A percentile compares a stretch with the other conserved stretches of the same genome.
phyloP scores from a whole-genome alignment of 176 grass and related monocot species.

The Hordeum marinum region DNA sequence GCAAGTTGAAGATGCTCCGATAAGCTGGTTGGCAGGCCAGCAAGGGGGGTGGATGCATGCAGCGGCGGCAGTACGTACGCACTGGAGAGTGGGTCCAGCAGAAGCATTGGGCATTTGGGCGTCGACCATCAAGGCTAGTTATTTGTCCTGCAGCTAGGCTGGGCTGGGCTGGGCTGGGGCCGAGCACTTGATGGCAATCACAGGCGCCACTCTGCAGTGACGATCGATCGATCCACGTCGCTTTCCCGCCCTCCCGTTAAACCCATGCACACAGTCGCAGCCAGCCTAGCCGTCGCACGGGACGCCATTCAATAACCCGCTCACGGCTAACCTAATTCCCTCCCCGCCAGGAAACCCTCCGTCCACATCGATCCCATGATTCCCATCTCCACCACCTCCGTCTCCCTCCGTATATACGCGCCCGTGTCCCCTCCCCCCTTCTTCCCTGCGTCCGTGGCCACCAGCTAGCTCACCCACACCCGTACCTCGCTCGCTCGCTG shows the following conservation, averaged over 20 bases:
- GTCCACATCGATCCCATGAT: slow-evolving; percentile 31
- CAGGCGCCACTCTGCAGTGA: slow-evolving; percentile 53
- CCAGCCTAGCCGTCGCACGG: slow-evolving; percentile 28
- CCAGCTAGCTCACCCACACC: background rate
- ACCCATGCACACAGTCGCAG: slow-evolving; percentile 64
- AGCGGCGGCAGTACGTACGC: background rate
- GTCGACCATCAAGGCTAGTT: background rate
- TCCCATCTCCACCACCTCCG: background rate
- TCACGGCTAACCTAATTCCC: slow-evolving; percentile 46
- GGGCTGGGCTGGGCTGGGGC: background rate
- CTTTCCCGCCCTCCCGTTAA: slow-evolving; percentile 71
- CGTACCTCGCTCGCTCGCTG: background rate
- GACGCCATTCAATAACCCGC: slow-evolving; percentile 43
- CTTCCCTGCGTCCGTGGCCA: background rate
- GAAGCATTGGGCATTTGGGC: background rate
- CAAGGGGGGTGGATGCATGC: background rate
- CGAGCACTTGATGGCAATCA: slow-evolving; percentile 81
- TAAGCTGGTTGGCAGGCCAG: background rate
- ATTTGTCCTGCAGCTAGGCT: background rate
- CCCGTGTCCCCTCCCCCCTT: background rate
- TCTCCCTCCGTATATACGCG: slow-evolving; percentile 28
- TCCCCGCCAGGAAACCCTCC: slow-evolving; percentile 64
- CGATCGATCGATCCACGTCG: slow-evolving; percentile 21
- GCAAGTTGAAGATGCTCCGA: no score
- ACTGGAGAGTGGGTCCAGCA: background rate